Conservation (phyloP, 169 alveolate species). For the Cryptosporidium tyzzeri region DNA sequence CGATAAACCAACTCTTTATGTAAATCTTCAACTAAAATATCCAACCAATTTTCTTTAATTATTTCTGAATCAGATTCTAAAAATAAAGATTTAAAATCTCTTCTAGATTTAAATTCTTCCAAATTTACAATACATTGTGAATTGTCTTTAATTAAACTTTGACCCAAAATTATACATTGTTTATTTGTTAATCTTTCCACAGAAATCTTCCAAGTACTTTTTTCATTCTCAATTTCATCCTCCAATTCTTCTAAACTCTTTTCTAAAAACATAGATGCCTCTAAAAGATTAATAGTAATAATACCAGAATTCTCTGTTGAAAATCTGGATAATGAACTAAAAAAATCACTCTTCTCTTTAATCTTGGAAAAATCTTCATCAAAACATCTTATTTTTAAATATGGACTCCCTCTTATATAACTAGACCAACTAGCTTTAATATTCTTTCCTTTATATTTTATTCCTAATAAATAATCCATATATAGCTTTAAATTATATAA, state of each 20-base stretch:
- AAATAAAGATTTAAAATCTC: background rate
- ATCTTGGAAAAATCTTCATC: conserved; percentile 19
- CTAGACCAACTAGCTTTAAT: conserved; percentile 8
- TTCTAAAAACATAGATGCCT: conserved; percentile 17
- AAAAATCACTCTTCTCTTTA: conserved; percentile 19
- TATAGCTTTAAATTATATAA: conserved; percentile 23
- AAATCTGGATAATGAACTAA: background rate
- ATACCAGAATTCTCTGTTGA: conserved; percentile 65
- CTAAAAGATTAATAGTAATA: conserved; percentile 36
- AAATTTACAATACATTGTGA: background rate
- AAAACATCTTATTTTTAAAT: conserved; percentile 45
- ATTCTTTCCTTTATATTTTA: background rate
- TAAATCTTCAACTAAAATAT: conserved; percentile 29
- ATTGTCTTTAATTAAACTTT: background rate
- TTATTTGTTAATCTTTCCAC: conserved; percentile 34
- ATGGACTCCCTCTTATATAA: conserved; percentile 61
- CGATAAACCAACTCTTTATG: background rate
- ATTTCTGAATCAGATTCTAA: background rate
- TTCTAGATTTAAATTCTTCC: background rate
- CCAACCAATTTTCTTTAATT: conserved; percentile 9
- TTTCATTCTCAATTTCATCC: conserved; percentile 23
- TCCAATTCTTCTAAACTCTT: conserved; percentile 27
- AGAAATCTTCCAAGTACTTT: conserved; percentile 13
- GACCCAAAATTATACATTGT: conserved; percentile 45
- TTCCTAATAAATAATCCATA: conserved; percentile 19